Base-by-base conservation (phyloP, 805 yeast genomes). In the Zygotorulaspora sp. region DNA sequence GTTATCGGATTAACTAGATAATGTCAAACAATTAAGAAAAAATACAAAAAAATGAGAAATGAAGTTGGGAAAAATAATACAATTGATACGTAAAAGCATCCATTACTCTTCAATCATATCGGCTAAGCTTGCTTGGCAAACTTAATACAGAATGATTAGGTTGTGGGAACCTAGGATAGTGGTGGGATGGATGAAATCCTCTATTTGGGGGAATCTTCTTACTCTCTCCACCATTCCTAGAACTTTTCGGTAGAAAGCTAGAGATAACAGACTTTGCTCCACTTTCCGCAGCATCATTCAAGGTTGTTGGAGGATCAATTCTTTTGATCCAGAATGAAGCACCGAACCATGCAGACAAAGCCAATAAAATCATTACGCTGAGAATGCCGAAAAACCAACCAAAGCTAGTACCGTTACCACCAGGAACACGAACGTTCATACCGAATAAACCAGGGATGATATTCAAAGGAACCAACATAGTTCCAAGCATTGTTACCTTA, bases 391-490 rank as follows among this genome's bases (percentile, higher is more conserved):
- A 77, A 57, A 76, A 86, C 86, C 92, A 83, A 2, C 67, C 74
- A 26, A 71, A 61, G 30, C 63, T 65, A 13, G 17, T 30, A 5
- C 32, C 22, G 6, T 13, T 28, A n/a, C 35, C 38, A 19, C 96
- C 96, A 0, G 97, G 97, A 19, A 90, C 83, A 9, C 52, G 62
- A 13, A 90, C 97, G 62, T 90, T 90, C 98, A 90, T 90, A 54
- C 97, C 97, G 63, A 90, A 90, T 46, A 89, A 57, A 59, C 97
- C 96, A 2, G 97, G 87, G 30, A 90, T 73, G 41, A 90, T 67
- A 59, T 90, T 90, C 70, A 90, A 72, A 11, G 97, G 97, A 45
- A 90, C 83, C 20, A 90, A 68, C 53, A 90, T 71, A 0, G 97
- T 88, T 72, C 97, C 97, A 23, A 90, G 67, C 43, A 90, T 53